Percentiles rank a stretch among this genome's conserved stretches.
Conservation (phyloP, 1,284 basidiomycete species). For the Tilletia walkeri region DNA sequence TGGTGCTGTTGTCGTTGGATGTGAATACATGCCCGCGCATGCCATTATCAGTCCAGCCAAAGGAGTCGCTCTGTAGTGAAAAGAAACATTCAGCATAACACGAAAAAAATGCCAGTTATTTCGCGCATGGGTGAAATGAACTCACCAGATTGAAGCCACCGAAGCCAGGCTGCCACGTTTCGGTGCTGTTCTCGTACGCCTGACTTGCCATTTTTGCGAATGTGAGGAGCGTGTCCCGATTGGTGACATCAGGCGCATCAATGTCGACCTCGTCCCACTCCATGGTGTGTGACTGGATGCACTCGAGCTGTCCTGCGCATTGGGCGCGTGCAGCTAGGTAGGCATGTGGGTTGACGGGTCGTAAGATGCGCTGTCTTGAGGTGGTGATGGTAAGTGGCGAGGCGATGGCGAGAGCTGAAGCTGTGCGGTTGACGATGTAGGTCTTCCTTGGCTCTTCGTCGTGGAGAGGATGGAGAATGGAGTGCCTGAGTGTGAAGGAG, state of each 20-base stretch:
- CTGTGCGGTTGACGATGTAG: not conserved
- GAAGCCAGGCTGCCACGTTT: constrained; percentile 28
- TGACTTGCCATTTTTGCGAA: constrained; percentile 94
- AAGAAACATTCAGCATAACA: too few relatives aligned
- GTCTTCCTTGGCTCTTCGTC: not conserved
- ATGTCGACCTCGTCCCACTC: constrained; percentile 61
- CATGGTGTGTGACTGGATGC: not conserved
- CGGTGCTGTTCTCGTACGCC: constrained; percentile 65
- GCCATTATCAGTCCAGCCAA: constrained; percentile 90
- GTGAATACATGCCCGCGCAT: constrained; percentile 78
- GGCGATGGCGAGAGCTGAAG: not conserved
- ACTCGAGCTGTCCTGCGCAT: constrained; percentile 7
- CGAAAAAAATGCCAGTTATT: not conserved
- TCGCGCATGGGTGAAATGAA: too few relatives aligned
- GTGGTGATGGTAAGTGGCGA: constrained; percentile 24
- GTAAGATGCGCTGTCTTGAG: constrained; percentile 28
- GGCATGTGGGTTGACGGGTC: constrained; percentile 27
- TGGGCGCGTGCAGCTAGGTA: constrained; percentile 31
- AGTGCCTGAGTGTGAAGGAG: constrained; percentile 12
- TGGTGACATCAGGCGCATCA: constrained; percentile 66
- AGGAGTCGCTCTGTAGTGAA: constrained; percentile 65
- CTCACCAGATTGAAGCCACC: constrained; percentile 48
- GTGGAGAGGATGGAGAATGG: not conserved
- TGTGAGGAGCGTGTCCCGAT: constrained; percentile 72
- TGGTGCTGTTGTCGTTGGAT: constrained; percentile 67